Evolutionary conservation across 140 eudicot species (phyloP).

Genomic region (Bidens hawaiensis): DNA sequence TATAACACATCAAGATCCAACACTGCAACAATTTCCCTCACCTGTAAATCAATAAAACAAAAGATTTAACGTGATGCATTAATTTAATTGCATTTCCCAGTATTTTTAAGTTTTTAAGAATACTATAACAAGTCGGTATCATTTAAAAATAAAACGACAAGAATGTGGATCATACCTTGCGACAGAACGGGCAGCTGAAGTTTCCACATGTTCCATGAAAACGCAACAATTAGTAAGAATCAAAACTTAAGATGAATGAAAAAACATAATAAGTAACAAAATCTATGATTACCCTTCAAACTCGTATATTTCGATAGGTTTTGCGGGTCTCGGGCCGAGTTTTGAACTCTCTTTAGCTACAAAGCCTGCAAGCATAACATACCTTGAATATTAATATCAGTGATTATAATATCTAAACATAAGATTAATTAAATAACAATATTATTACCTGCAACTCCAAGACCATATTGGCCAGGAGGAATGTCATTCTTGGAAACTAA

Average conservation of each 20-base stretch:
- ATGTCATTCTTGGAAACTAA: conserved; percentile 68
- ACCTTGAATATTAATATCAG: not conserved
- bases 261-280: not conserved
- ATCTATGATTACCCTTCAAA: conserved; percentile 69
- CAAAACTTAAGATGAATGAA: not conserved
- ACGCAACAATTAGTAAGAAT: conserved; percentile 14
- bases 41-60: conserved; percentile 41
- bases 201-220: conserved; percentile 31
- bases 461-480: conserved; percentile 78
- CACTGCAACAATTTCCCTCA: conserved; percentile 89
- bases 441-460: conserved; percentile 60
- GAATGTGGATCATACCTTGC: conserved; percentile 60
- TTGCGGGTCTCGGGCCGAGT: conserved; percentile 86
- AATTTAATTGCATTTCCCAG: not conserved
- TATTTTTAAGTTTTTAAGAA: not conserved
- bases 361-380: conserved; percentile 43
- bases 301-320: conserved; percentile 92
- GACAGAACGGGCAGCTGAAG: conserved; percentile 95
- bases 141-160: not conserved
- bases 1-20: conserved; percentile 90
- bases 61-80: not conserved
- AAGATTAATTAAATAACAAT: not conserved
- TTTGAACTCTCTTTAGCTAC: conserved; percentile 76
- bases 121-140: not conserved
- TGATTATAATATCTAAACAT: not conserved